Base-by-base conservation (phyloP, 2,329 filamentous ascomycete genomes). In the Rugonectria rugulosa region DNA sequence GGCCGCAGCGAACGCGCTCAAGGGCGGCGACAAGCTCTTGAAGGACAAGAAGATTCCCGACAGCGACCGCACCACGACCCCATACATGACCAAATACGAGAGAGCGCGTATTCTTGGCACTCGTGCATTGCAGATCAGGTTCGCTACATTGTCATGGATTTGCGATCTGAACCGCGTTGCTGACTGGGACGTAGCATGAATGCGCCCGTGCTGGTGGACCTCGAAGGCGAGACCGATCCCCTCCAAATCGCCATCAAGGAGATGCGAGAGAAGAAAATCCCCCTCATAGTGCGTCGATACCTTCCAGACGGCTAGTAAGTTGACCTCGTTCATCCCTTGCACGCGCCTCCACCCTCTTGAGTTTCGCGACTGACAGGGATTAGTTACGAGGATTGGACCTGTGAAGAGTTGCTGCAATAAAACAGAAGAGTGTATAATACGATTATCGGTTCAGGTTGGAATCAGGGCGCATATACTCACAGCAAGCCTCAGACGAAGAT, bases 31-130 rank as follows among this genome's bases (percentile, higher is more conserved):
- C 48, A 84, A 83, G 70, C 79, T 80, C 43, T 77, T 82, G 69
- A 87, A 87, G 71, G 85, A 93, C 77, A 97, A 96, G 84, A 96
- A 92, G 78, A 94, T 99, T 44, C 85, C 92, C 53, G 90, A 91
- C 65, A 90, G 93, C 64, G 86, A 96, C 77, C 87, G 95, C 68
- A 90, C 86, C 20, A 99, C 95, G 8, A 99, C 95, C 23, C 95
- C 94, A 3, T 99, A 97, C 79, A 96, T 99, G 94, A 99, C 95
- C 65, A 99, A 99, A 80, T 99, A 99, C 77, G 95, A 99, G 82
- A 86, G 88, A 67, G 95, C 95, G 61, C 88, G 95, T 71, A 94
- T 99, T 56, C 79, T 99, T 62, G 95, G 95, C 42, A 98, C 95
- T 34, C 84, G 95, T 64, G 95, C 95, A 34, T 77, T 98, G 72